These are phyloP conservation scores for Auxenochlorella pyrenoidosa DNA, from an alignment of 139 green algal species.

Conservation along the genomic window DNA sequence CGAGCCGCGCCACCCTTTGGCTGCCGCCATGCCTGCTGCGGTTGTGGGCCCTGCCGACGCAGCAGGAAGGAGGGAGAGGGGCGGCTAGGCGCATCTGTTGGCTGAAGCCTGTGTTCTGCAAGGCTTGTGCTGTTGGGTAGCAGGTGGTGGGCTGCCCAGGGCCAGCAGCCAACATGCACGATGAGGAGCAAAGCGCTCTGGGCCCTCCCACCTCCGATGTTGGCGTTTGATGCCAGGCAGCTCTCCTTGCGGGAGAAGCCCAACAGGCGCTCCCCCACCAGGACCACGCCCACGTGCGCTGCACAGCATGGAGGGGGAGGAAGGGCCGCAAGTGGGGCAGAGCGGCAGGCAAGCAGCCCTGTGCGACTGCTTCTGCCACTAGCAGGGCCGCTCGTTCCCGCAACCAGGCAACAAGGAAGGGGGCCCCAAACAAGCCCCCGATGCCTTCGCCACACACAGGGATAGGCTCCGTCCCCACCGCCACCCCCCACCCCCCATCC, in stretches of 20 bases:
- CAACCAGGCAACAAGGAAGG: too few species aligned
- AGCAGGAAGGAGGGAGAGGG: background rate
- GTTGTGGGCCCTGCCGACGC: conserved; percentile 77
- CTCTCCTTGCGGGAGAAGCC: conserved; percentile 72
- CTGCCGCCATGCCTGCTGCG: conserved; percentile 89
- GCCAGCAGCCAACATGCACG: background rate
- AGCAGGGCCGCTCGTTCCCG: too few species aligned
- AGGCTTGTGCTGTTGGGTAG: background rate
- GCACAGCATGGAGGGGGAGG: background rate
- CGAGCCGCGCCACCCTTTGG: conserved; percentile 83
- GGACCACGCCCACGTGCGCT: conserved; percentile 67
- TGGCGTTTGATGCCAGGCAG: conserved; percentile 91
- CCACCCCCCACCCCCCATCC: background rate
- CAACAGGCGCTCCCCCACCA: conserved; percentile 67
- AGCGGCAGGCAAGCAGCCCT: background rate
- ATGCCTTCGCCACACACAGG: too few species aligned
- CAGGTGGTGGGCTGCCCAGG: background rate
- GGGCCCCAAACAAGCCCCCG: too few species aligned
- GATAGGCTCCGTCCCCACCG: background rate
- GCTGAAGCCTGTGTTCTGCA: background rate
- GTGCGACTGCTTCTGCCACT: background rate
- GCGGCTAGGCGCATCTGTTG: background rate
- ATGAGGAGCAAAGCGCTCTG: background rate
- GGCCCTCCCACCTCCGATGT: conserved; percentile 80
- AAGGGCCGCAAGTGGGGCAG: background rate